Base-by-base conservation (phyloP, 1,284 basidiomycete genomes). In the Sphagnurus paluster region DNA sequence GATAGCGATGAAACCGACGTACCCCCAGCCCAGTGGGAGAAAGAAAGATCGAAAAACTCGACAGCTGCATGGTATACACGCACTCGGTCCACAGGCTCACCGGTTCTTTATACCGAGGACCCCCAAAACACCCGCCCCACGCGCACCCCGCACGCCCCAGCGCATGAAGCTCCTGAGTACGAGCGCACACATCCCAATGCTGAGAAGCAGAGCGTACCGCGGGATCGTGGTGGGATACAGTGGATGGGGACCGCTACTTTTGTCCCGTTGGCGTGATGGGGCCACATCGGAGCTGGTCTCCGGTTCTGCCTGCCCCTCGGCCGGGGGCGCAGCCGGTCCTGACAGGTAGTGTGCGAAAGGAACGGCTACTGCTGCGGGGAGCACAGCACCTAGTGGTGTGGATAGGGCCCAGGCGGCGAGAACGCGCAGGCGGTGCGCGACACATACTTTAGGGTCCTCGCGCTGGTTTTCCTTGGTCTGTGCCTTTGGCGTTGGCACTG, bases 151-250 rank as follows among this genome's bases (percentile, higher is more conserved):
- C 3, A 38, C 32, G 3, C 49, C 44, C 40, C 34, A 41, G 19
- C 43, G 34, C 46, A 41, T 26, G 14, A 53, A 29, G 10, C 48
- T 40, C 34, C 42, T 53, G 4, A 55, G 19, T 39, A 55, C 28
- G 34, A 51, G 32, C 23, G 49, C 52, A 38, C 51, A 55, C 33
- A 50, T 26, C 3, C 54, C 54, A 32, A 55, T 42, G n/a, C 54
- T 49, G 4, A 55, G 29, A 13, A 55, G 25, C 5, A 55, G 30
- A 5, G 52, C 29, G 21, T 53, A 55, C 17, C 51, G 46, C 25
- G 42, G 41, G 2, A 50, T 17, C 17, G 35, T 35, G 19, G 8
- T 39, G 7, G 35, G 36, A 19, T 41, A 35, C 1, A 26, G 40
- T 5, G 36, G 11, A n/a, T 11, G 28, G 16, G 8, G 14, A 11